phyloP scores from a whole-genome alignment of 495 filamentous ascomycete species.

The Neurospora sp. region DNA sequence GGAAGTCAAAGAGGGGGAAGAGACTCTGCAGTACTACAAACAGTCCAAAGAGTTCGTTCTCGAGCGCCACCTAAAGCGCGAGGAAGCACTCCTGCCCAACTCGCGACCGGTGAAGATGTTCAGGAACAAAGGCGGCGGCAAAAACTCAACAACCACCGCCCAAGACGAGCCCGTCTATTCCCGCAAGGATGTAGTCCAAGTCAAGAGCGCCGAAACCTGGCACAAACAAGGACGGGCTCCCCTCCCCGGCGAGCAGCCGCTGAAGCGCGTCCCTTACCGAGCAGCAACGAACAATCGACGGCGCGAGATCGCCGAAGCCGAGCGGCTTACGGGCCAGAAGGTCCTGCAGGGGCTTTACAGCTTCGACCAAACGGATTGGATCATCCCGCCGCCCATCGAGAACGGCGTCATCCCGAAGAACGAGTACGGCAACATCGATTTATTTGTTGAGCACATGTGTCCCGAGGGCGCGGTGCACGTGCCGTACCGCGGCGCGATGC shows the following conservation, averaged over 20 bases:
- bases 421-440: slow-evolving; percentile 91
- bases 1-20: slow-evolving; percentile 60
- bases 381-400: slow-evolving; percentile 72
- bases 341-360: slow-evolving; percentile 79
- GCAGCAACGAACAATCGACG: slow-evolving; percentile 83
- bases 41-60: slow-evolving; percentile 77
- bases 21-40: slow-evolving; percentile 78
- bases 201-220: slow-evolving; percentile 92
- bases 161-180: slow-evolving; percentile 73
- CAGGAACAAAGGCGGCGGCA: slow-evolving; percentile 40
- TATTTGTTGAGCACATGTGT: slow-evolving; percentile 89
- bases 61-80: slow-evolving; percentile 78
- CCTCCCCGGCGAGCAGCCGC: slow-evolving; percentile 53
- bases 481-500: slow-evolving; percentile 61
- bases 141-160: slow-evolving; percentile 50
- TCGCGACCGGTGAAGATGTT: slow-evolving; percentile 67
- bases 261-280: slow-evolving; percentile 82
- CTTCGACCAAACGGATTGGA: slow-evolving; percentile 81
- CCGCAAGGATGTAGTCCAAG: slow-evolving; percentile 68
- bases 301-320: slow-evolving; percentile 77
- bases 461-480: slow-evolving; percentile 79
- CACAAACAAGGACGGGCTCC: slow-evolving; percentile 88
- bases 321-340: slow-evolving; percentile 67
- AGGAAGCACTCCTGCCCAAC: slow-evolving; percentile 72
- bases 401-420: slow-evolving; percentile 90